phyloP scores from a whole-genome alignment of 2,329 filamentous ascomycete species.

The Escovopsis weberi region DNA sequence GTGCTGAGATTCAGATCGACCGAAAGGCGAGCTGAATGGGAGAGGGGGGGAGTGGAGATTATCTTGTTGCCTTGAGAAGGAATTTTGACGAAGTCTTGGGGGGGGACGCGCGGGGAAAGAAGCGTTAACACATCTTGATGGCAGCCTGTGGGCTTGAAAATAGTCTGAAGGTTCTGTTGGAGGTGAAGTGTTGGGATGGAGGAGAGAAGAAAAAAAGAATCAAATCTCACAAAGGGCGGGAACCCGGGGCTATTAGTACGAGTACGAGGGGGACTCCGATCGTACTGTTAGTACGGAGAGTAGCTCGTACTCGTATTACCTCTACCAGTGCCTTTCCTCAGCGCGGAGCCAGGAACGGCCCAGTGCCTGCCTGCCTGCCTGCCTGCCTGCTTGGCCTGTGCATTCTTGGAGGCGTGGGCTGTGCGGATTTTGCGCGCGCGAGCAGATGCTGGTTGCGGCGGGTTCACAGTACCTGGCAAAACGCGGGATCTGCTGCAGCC shows the following conservation, averaged over 20 bases:
- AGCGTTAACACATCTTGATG: constrained; percentile 43
- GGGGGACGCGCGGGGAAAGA: constrained; percentile 19
- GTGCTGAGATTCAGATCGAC: constrained; percentile 55
- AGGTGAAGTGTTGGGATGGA: constrained; percentile 5
- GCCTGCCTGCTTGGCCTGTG: too few species aligned
- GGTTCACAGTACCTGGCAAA: not conserved
- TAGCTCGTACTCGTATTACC: too few species aligned
- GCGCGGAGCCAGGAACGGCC: too few species aligned
- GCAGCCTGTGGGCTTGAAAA: constrained; percentile 24
- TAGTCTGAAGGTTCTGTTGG: constrained; percentile 15
- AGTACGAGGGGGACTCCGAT: constrained; percentile 1
- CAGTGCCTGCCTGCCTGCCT: too few species aligned
- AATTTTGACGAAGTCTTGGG: constrained; percentile 36
- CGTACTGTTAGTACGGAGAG: not conserved
- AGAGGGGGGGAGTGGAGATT: constrained; percentile 31
- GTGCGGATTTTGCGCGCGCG: too few species aligned
- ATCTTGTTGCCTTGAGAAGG: constrained; percentile 26
- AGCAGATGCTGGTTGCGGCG: not conserved
- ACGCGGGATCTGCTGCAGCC: too few species aligned
- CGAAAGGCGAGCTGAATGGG: constrained; percentile 37
- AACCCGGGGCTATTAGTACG: constrained; percentile 17
- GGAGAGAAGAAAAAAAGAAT: constrained; percentile 15
- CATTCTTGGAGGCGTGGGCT: too few species aligned
- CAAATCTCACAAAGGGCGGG: constrained; percentile 8
- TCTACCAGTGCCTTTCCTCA: too few species aligned